Conservation (phyloP, 2,329 filamentous ascomycete genomes). For the Phyllosticta paracitricarpa region DNA sequence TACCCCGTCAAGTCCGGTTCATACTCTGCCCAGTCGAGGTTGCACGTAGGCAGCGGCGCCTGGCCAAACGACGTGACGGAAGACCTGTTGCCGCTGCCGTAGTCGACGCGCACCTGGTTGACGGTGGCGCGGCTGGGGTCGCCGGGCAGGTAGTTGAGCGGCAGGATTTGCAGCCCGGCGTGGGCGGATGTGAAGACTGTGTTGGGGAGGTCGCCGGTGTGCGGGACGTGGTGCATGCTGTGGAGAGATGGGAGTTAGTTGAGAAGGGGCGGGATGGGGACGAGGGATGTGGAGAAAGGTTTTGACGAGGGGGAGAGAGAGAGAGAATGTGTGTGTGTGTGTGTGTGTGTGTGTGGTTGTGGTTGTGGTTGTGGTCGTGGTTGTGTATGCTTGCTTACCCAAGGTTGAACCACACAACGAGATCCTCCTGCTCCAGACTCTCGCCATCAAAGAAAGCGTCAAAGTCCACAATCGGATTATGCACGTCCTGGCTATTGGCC, state of each 20-base stretch:
- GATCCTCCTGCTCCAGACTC: slow-evolving; percentile 29
- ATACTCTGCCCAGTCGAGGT: no score
- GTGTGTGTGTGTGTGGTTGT: no score
- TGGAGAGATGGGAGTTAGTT: not conserved
- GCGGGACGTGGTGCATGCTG: slow-evolving; percentile 22
- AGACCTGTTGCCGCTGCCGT: slow-evolving; percentile 21
- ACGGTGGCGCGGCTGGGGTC: slow-evolving; percentile 30
- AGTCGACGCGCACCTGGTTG: slow-evolving; percentile 31
- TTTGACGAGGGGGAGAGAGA: no score
- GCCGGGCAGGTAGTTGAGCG: slow-evolving; percentile 32
- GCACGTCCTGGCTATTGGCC: slow-evolving; percentile 35
- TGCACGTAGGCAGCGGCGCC: not conserved
- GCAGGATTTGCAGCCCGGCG: slow-evolving; percentile 33
- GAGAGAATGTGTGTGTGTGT: no score
- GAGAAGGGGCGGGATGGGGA: no score
- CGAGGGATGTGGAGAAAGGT: no score
- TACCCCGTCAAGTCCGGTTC: not conserved
- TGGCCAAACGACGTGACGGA: slow-evolving; percentile 24
- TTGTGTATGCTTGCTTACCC: slow-evolving; percentile 12
- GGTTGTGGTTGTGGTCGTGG: no score
- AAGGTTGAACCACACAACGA: slow-evolving; percentile 42
- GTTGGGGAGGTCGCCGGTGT: slow-evolving; percentile 37
- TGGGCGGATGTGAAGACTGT: slow-evolving; percentile 43
- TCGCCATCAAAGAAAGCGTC: slow-evolving; percentile 40
- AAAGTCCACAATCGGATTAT: slow-evolving; percentile 44